Base-by-base conservation (phyloP, 176 grass and related monocot genomes). In the Themeda triandra region DNA sequence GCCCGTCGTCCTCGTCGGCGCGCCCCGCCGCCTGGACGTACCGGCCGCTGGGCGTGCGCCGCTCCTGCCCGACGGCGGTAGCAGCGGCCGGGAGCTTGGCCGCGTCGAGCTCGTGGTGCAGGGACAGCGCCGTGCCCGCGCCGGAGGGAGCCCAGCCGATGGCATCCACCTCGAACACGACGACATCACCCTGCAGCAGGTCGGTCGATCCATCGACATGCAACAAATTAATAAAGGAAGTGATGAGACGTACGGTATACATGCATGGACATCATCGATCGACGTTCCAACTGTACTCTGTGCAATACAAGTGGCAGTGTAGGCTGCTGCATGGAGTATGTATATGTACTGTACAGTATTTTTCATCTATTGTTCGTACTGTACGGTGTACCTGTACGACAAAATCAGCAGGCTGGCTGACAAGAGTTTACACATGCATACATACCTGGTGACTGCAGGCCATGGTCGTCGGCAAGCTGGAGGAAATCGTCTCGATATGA, bases 131-230 rank as follows among this genome's bases (percentile, higher is more conserved):
- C 6, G 81, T 92, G 53, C 82, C 8, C 7, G 78, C 9, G 18
- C 90, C 90, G 13, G 85, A 62, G 15, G 87, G 82, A 13, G 67
- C 86, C 85, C 85, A 94, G 10, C 85, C 45, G 46, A 18, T 13
- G 49, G 59, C 39, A 76, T 87, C 82, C 54, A 75, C 84, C 40
- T 77, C 92, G 71, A 83, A 91, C 7, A 32, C 56, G 0, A 56
- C 40, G 3, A 48, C 36, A 93, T 83, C 86, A 6, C 86, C 79
- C 84, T 94, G 75, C 28, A n/a, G 6, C 36, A 37, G 36, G 36
- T 37, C n/a, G 10, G 6, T 46, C 13, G 45, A 13, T 49, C 15
- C 18, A 53, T 56, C 32, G 13, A 40, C 68, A 56, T n/a, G 21
- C 9, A 59, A 24, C 54, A n/a, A 35, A 35, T 35, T 39, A 8